Base-by-base conservation (phyloP, 208 protist genomes). In the Leishmania martiniquensis region DNA sequence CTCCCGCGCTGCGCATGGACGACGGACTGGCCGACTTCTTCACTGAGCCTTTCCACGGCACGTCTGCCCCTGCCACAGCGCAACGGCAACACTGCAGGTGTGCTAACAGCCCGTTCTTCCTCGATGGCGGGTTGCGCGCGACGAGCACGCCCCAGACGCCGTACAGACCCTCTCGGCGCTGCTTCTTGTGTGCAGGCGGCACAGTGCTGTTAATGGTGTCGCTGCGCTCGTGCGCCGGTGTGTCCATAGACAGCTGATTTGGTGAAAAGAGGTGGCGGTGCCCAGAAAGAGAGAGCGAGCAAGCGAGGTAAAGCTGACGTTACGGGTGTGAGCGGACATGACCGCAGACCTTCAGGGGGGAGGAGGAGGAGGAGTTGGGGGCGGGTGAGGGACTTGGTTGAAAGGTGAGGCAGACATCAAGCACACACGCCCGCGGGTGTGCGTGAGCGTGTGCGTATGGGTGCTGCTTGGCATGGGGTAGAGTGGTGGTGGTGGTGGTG, bases 71-170 rank as follows among this genome's bases (percentile, higher is more conserved):
- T 57, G 10, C 68, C 49, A n/a, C 68, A 52, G 47, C 15, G 25
- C 72, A 17, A 25, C 29, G 25, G 32, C 73, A 68, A 4, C 32
- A 5, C n/a, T 77, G 49, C 0, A 76, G 57, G 57, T 83, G 81
- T 9, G 72, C 17, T 29, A 83, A 54, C 1, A 89, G 72, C 4
- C 82, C 85, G 32, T 86, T 87, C 17, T 81, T 75, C 0, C n/a
- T 54, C 4, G 78, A 81, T 7, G 79, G 76, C 4, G 45, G 15
- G n/a, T 65, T 60, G 42, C 62, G 72, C 4, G 82, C n/a, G 0
- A 85, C 74, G 52, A 89, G 62, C 49, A 89, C 76, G 3, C 82
- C 85, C 85, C 85, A 89, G 42, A 86, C 57, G n/a, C 49, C 22
- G 62, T 37, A 15, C 32, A 4, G 32, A 17, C 52, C 70, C 12